A percentile compares a stretch with the other conserved stretches of the same genome.
These are phyloP conservation scores for Tylopilus cervinicoccineus DNA, from an alignment of 768 basidiomycete genomes.

Conservation along the genomic window DNA sequence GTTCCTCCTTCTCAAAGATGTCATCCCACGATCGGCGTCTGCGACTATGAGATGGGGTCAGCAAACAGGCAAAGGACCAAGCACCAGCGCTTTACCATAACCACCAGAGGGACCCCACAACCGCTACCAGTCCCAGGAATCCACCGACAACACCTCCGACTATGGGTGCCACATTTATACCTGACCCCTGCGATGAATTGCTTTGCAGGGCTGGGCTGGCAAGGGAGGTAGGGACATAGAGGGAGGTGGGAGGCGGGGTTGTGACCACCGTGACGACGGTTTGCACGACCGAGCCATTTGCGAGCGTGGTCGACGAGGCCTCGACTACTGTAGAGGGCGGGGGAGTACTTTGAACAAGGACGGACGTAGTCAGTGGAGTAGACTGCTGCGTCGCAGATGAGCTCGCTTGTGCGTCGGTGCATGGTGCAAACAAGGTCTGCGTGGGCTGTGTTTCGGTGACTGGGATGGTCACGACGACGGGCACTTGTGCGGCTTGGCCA, in stretches of 20 bases:
- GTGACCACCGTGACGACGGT: constrained; percentile 36
- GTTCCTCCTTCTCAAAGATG: constrained; percentile 44
- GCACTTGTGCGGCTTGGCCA: constrained; percentile 35
- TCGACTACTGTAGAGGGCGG: constrained; percentile 31
- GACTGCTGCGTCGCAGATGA: constrained; percentile 6
- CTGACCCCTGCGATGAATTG: constrained; percentile 13
- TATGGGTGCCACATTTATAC: constrained; percentile 41
- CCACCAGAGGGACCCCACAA: constrained; percentile 47
- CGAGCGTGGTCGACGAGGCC: constrained; percentile 33
- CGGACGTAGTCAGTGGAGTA: constrained; percentile 18
- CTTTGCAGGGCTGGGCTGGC: constrained; percentile 15
- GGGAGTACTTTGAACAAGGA: constrained; percentile 29
- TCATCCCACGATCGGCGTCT: constrained; percentile 47
- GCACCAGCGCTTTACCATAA: constrained; percentile 39
- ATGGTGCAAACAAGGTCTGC: constrained; percentile 41
- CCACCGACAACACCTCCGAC: constrained; percentile 55
- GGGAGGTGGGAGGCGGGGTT: constrained; percentile 30
- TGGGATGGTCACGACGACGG: constrained; percentile 36
- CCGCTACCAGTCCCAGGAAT: constrained; percentile 44
- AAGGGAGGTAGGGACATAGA: constrained; percentile 23
- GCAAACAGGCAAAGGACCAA: constrained; percentile 5
- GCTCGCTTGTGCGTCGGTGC: constrained; percentile 23
- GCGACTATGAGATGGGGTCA: constrained; percentile 32
- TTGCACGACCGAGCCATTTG: constrained; percentile 39
- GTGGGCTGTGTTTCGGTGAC: constrained; percentile 29